Evolutionary conservation across 352 stramenopile species (phyloP).

Genomic region (Aphanomyces astaci): DNA sequence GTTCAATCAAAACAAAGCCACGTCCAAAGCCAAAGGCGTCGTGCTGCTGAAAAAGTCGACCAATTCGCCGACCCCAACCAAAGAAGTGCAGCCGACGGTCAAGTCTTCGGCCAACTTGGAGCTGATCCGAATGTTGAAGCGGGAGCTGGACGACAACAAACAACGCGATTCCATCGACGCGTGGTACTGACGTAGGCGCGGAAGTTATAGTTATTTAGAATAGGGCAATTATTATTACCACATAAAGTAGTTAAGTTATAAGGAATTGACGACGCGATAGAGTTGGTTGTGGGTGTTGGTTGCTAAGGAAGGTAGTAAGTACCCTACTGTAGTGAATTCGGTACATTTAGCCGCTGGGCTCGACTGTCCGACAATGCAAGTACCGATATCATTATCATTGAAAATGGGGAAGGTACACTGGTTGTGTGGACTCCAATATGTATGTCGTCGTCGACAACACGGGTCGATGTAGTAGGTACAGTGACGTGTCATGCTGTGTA

Average conservation of each 20-base stretch:
- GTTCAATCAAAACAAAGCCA: background rate
- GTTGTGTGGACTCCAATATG: too few species aligned
- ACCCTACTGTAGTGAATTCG: too few species aligned
- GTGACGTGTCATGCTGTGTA: too few species aligned
- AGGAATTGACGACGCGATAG: too few species aligned
- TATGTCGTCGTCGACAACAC: too few species aligned
- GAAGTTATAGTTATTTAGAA: background rate
- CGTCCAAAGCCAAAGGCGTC: background rate
- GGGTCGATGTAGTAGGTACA: too few species aligned
- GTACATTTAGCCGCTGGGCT: too few species aligned
- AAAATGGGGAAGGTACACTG: too few species aligned
- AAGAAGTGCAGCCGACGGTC: background rate
- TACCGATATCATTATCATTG: too few species aligned
- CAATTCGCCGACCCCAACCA: background rate
- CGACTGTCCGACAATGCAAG: too few species aligned
- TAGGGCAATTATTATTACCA: background rate
- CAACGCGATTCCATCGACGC: background rate
- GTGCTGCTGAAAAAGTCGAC: background rate
- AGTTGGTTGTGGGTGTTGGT: too few species aligned
- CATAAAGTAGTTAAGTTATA: conserved; percentile 11
- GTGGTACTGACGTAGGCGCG: background rate
- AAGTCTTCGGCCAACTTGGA: background rate
- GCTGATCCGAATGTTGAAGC: background rate
- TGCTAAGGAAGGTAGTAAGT: too few species aligned
- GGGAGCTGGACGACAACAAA: background rate